Base-by-base conservation (phyloP, 1,139 yeast genomes). In the Pneumocystis oryctolagi region DNA sequence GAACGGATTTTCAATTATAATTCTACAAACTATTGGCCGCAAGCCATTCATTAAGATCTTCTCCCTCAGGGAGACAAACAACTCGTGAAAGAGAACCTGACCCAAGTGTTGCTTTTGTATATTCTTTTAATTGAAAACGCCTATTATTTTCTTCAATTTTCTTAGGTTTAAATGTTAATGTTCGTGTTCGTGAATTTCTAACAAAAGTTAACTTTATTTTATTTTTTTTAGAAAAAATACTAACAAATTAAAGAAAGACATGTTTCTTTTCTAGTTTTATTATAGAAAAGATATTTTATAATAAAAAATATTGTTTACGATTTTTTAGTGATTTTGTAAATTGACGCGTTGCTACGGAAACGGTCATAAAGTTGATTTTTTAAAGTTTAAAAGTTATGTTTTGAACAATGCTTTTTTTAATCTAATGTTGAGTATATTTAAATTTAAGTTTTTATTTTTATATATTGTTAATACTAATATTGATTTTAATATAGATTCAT, bases 81-180 rank as follows among this genome's bases (percentile, higher is more conserved):
- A 97, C 98, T 73, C 89, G 95, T 53, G 63, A 85, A 68, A 92
- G 78, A 57, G 92, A 85, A 60, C 92, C 96, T 0, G 96, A 86
- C 0, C 98, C 98, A 62, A 94, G 77, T 0, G 98, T 92, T 63
- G 94, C 92, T 72, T 90, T 97, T 0, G 96, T 97, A 70, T 88
- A 89, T 71, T 80, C 84, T 65, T 95, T 81, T 35, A 77, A 73
- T 42, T 65, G 70, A 60, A 65, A 67, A 39, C 66, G 69, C 28
- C 67, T 60, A 14, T 67, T 61, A 28, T 58, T 61, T 60, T 62
- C 53, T 20, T 56, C 59, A 25, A 47, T 47, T 25, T 47, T 47
- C 18, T 63, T 63, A 20, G 63, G 65, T 35, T 60, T 60, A 35
- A 64, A 62, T n/a, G 65, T 63, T 30, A 59, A 58, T 40, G 61